Base-by-base conservation (phyloP, 2,329 filamentous ascomycete species). In the Zymoseptoria pseudotritici region DNA sequence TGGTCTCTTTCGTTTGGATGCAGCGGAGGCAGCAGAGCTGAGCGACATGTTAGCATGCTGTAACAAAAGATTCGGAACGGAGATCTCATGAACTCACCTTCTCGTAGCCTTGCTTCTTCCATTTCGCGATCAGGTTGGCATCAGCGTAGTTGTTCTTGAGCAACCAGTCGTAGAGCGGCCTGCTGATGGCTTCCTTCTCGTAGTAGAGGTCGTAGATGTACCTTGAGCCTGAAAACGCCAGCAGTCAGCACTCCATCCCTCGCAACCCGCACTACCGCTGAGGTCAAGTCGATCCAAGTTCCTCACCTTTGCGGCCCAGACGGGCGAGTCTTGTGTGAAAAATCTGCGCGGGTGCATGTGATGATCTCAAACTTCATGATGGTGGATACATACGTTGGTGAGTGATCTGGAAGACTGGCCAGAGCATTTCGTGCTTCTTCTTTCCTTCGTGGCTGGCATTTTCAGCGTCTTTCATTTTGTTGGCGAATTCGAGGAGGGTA, bases 41-140 rank as follows among this genome's bases (percentile, higher is more conserved):
- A 36, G 57, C 20, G 19, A 54, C 57, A 56, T 61, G 21, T 22
- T 7, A 21, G 53, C 21, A 26, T 36, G 24, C 22, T 24, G n/a
- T n/a, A n/a, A n/a, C n/a, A n/a, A n/a, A n/a, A n/a, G n/a, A n/a
- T n/a, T n/a, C n/a, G n/a, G n/a, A n/a, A n/a, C n/a, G n/a, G n/a
- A n/a, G n/a, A n/a, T n/a, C n/a, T n/a, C 31, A 36, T 2, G 20
- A 6, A 74, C 81, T 56, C 74, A 90, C 90, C 86, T 97, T 97
- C 77, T 99, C 94, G 71, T 99, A 99, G 17, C 94, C 94, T 71
- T 95, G 89, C 80, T 99, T 99, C 85, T 99, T 99, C 94, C 94
- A 99, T 79, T 99, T 99, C 13, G 94, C 94, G 72, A 99, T 97
- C 72, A 99, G 79, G 79, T 92, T 94, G 53, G 90, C 86, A 76